Conservation (phyloP, 2,329 filamentous ascomycete genomes). For the Akanthomyces uredinophilus region DNA sequence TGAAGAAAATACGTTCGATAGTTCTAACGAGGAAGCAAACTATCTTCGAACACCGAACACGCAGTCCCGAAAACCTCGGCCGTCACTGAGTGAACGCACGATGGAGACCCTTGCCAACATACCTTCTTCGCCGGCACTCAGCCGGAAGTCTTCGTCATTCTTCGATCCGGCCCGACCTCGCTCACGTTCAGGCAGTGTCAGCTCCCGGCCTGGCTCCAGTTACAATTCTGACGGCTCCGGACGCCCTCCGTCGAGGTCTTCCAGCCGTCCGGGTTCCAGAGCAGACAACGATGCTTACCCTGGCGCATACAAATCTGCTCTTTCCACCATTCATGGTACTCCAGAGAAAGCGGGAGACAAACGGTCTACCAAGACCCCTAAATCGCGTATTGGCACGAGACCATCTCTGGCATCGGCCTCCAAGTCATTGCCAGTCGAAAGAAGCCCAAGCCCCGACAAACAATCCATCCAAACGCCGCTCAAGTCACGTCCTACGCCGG, state of each 20-base stretch:
- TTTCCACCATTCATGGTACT: conserved; percentile 40
- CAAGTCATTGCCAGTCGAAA: conserved; percentile 23
- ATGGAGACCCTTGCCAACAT: conserved; percentile 77
- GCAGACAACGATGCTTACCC: conserved; percentile 44
- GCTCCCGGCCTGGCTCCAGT: conserved; percentile 51
- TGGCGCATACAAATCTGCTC: conserved; percentile 38
- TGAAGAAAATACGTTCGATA: not conserved
- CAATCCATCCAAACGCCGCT: conserved; percentile 23
- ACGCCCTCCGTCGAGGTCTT: conserved; percentile 43
- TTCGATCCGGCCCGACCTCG: conserved; percentile 60
- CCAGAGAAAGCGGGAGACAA: conserved; percentile 31
- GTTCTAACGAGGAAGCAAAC: not conserved
- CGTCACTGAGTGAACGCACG: conserved; percentile 75
- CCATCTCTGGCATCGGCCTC: conserved; percentile 19
- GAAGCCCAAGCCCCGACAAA: conserved; percentile 38
- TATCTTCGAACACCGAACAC: conserved; percentile 21
- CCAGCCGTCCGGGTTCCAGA: conserved; percentile 52
- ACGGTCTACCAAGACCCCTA: conserved; percentile 21
- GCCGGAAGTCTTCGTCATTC: conserved; percentile 64
- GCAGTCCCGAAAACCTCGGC: conserved; percentile 29
- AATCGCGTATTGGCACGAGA: conserved; percentile 22
- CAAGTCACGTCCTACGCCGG: conserved; percentile 38
- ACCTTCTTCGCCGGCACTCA: conserved; percentile 69
- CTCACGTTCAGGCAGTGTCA: conserved; percentile 41
- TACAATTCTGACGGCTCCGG: conserved; percentile 57